phyloP scores from a whole-genome alignment of 257 asterid species.

The Nicotiana undulata region DNA sequence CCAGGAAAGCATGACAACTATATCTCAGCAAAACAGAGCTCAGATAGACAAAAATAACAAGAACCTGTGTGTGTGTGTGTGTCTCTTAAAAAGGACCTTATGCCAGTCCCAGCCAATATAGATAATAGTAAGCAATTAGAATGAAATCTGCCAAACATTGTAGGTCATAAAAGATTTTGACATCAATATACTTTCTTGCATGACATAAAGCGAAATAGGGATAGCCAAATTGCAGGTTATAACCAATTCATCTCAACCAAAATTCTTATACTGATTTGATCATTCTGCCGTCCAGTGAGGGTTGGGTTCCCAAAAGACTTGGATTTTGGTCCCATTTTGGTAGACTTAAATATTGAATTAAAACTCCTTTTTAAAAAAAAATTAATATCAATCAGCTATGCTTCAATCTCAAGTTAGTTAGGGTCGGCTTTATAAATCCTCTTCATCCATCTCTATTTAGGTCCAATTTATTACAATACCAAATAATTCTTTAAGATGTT shows the following conservation, averaged over 20 bases:
- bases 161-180: neutral
- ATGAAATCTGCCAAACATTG: neutral
- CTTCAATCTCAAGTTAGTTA: neutral
- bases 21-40: conserved; percentile 6
- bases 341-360: neutral
- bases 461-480: neutral
- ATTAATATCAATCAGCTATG: neutral
- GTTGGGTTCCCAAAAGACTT: neutral
- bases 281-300: neutral
- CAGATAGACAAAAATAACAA: neutral
- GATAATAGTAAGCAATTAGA: neutral
- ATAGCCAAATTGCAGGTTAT: neutral
- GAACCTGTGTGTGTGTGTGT: too few relatives aligned
- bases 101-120: neutral
- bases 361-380: neutral
- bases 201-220: neutral
- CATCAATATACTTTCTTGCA: neutral
- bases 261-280: neutral
- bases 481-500: neutral
- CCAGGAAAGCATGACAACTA: conserved; percentile 2
- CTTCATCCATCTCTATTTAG: neutral
- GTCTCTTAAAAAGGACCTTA: neutral
- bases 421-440: neutral
- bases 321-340: neutral
- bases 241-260: neutral